phyloP scores from a whole-genome alignment of 2,329 filamentous ascomycete species.

The Capronia epimyces region DNA sequence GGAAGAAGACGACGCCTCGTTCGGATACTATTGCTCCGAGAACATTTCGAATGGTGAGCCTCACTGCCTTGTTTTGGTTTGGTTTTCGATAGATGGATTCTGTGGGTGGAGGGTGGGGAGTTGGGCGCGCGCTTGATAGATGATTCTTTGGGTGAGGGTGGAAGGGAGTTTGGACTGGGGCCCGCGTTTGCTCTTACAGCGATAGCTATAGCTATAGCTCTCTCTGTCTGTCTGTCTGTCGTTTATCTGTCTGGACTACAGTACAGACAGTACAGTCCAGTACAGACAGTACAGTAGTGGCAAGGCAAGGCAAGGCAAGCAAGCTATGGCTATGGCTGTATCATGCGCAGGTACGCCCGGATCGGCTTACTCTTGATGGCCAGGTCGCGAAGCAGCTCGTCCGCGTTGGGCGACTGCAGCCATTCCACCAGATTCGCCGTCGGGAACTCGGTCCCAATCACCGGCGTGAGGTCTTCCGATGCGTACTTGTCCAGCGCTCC shows the following conservation, averaged over 20 bases:
- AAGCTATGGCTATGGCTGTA: not conserved
- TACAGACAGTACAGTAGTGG: too few relatives aligned
- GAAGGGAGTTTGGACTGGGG: too few relatives aligned
- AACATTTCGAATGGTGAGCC: not conserved
- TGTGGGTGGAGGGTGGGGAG: too few relatives aligned
- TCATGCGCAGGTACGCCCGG: not conserved
- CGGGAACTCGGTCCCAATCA: constrained; percentile 47
- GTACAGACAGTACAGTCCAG: too few relatives aligned
- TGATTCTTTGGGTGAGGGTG: too few relatives aligned
- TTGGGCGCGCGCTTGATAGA: too few relatives aligned
- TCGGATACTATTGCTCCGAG: constrained; percentile 41
- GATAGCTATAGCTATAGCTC: too few relatives aligned
- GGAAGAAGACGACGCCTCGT: constrained; percentile 56
- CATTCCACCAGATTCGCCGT: constrained; percentile 33
- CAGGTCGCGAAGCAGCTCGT: constrained; percentile 61
- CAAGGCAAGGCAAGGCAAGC: too few relatives aligned
- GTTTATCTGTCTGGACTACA: too few relatives aligned
- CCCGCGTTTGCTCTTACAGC: too few relatives aligned
- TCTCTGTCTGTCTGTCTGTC: too few relatives aligned
- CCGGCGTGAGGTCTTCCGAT: constrained; percentile 47
- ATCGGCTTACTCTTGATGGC: constrained; percentile 56
- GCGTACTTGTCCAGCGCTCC: constrained; percentile 42
- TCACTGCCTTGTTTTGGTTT: not conserved
- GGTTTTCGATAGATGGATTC: too few relatives aligned
- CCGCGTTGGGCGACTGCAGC: constrained; percentile 58